Conservation (phyloP, 176 grass and related monocot genomes). For the Oryza brachyantha region DNA sequence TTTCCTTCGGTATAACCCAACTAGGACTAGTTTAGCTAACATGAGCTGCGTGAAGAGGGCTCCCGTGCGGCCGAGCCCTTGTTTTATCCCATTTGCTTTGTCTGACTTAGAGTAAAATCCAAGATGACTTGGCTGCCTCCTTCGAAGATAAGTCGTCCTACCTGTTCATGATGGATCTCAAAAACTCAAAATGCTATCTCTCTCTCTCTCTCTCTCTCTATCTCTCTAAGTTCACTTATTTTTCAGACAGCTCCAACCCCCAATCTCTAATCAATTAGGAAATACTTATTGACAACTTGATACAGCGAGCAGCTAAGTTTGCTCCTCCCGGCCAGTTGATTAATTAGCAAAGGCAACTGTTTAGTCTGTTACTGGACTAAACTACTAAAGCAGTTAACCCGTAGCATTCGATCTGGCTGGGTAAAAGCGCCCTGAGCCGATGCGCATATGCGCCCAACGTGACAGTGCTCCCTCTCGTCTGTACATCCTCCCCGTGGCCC, state of each 20-base stretch:
- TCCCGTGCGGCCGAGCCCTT: neutral
- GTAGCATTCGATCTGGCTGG: neutral
- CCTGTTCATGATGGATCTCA: no score
- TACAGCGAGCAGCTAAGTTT: neutral
- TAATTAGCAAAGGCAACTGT: neutral
- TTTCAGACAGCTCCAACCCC: no score
- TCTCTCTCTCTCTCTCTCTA: neutral
- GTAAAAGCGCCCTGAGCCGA: neutral
- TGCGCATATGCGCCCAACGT: conserved; percentile 15
- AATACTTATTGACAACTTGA: neutral
- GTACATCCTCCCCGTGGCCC: conserved; percentile 19
- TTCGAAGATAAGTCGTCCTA: neutral
- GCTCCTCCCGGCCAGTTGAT: neutral
- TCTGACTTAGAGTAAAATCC: neutral
- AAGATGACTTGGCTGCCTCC: neutral
- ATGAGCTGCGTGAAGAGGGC: neutral
- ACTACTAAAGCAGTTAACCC: neutral
- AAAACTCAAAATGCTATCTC: neutral
- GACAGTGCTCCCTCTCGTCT: conserved; percentile 3
- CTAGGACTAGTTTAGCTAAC: neutral
- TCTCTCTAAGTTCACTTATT: no score
- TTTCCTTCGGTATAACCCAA: no score
- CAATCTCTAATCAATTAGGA: neutral
- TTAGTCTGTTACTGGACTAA: neutral
- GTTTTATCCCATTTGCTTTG: neutral